Evolutionary conservation across 257 asterid genomes (phyloP).

Genomic region (Solanum lignicaule): DNA sequence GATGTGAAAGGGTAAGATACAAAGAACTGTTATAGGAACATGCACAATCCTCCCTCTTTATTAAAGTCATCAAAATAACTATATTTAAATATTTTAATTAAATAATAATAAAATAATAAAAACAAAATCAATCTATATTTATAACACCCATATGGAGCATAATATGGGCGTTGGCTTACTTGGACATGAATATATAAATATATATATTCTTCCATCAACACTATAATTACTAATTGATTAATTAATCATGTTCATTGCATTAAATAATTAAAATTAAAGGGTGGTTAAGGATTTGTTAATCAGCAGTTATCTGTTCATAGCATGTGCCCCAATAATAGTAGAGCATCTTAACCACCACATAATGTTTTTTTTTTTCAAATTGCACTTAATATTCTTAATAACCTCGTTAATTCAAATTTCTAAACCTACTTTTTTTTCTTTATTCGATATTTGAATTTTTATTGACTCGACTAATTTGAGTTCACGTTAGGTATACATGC

Average conservation of each 20-base stretch:
- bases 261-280: not conserved
- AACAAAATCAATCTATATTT: not conserved
- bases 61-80: not conserved
- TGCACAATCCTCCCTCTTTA: not conserved
- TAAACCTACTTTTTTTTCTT: too few relatives aligned
- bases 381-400: not conserved
- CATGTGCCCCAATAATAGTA: conserved; percentile 26
- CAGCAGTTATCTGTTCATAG: conserved; percentile 11
- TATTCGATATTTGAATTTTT: not conserved
- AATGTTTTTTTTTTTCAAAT: not conserved
- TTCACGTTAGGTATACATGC: not conserved
- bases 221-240: not conserved
- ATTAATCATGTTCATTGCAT: not conserved
- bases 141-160: not conserved
- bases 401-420: not conserved
- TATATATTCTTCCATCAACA: not conserved
- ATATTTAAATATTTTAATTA: not conserved
- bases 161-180: not conserved
- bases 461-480: not conserved
- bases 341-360: conserved; percentile 18
- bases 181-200: not conserved
- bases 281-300: conserved; percentile 11
- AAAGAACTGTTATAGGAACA: conserved; percentile 12
- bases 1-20: not conserved
- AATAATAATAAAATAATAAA: not conserved